A percentile compares a stretch with the other conserved stretches of the same genome.
These are phyloP conservation scores for Talaromyces piceae DNA, from an alignment of 2,329 filamentous ascomycete genomes.

Conservation along the genomic window DNA sequence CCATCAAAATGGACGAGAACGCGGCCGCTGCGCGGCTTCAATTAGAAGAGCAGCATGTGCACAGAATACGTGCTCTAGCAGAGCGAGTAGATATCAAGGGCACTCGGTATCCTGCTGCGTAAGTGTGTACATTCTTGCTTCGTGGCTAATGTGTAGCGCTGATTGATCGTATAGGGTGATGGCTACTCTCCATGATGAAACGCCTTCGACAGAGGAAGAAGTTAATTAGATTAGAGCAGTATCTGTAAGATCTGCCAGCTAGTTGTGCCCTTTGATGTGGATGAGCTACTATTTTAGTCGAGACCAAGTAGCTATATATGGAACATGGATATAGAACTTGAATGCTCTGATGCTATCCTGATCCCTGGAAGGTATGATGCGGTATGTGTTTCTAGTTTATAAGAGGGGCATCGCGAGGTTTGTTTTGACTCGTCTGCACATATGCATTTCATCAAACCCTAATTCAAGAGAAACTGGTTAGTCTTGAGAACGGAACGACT, in stretches of 20 bases:
- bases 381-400: no score
- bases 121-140: slow-evolving; percentile 8
- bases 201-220: not conserved
- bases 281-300: no score
- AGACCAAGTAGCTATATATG: no score
- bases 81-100: slow-evolving; percentile 15
- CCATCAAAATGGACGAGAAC: slow-evolving; percentile 35
- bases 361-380: no score
- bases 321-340: no score
- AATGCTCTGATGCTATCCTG: no score
- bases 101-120: slow-evolving; percentile 14
- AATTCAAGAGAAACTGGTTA: no score
- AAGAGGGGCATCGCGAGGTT: no score
- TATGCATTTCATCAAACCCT: no score
- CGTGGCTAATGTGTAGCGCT: not conserved
- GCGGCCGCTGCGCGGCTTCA: slow-evolving; percentile 30
- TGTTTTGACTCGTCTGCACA: no score
- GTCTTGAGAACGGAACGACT: no score
- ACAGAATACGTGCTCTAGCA: slow-evolving; percentile 14
- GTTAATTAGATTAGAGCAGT: not conserved
- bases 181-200: not conserved
- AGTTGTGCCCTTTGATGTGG: not conserved
- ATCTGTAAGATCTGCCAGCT: not conserved
- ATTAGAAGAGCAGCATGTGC: slow-evolving; percentile 2
- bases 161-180: slow-evolving; percentile 2